Base-by-base conservation (phyloP, 2,329 filamentous ascomycete genomes). In the Penicillium sp. region DNA sequence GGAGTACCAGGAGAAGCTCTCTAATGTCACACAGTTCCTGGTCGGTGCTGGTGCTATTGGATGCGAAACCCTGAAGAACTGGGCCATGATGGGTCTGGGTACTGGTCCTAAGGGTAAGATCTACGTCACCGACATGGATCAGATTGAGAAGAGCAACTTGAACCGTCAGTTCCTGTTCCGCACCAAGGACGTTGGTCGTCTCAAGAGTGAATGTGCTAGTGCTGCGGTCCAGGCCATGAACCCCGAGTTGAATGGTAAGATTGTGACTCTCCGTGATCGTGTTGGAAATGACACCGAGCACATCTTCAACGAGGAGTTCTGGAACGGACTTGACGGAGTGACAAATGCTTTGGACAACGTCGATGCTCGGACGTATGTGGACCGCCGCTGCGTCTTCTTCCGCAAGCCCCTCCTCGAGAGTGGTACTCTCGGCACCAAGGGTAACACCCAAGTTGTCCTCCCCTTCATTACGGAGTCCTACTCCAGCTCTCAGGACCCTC, bases 21-120 rank as follows among this genome's bases (percentile, higher is more conserved):
- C 87, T 54, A 95, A 96, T 65, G 75, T 94, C 55, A 94, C 87
- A 66, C 85, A 97, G 65, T 99, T 99, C 78, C 80, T 99, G 49
- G 94, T 99, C 51, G 94, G 94, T 62, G 90, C 94, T 42, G 94
- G 94, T 64, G 94, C 95, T 57, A 99, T 99, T 70, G 94, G 94
- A 41, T 99, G 94, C 68, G 94, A 99, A 70, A 99, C 97, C 88
- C 78, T 99, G 62, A 99, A 99, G 83, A 97, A 97, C 74, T 99
- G 94, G 92, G 92, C 95, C 31, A 95, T 99, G 92, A 95, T 97
- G 71, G 94, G 94, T 61, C 79, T 99, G 27, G 92, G 88, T 40
- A 89, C 89, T 41, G 94, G 94, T 4, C 89, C 90, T 3, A 83
- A 91, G 44, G 94, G 94, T 64, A 88, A 88, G 72, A 95, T 99